Evolutionary conservation across 2,329 filamentous ascomycete genomes (phyloP).

Genomic region (Nothomitra cinnamomea): DNA sequence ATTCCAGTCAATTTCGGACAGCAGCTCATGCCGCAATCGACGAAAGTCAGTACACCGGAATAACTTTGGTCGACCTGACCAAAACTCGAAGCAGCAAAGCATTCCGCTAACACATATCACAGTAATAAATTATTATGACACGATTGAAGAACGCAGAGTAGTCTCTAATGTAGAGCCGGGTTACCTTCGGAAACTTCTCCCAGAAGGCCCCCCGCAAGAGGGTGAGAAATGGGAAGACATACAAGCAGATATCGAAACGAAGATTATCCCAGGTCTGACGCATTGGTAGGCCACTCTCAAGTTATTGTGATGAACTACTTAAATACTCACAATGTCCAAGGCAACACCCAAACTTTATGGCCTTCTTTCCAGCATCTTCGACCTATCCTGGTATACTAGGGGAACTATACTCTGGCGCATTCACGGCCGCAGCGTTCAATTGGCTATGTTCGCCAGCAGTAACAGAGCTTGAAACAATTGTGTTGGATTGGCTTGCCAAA

Average conservation of each 20-base stretch:
- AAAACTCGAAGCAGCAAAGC: no score
- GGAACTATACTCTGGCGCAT: slow-evolving; percentile 79
- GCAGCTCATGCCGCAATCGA: slow-evolving; percentile 66
- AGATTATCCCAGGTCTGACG: slow-evolving; percentile 83
- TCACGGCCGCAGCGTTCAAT: slow-evolving; percentile 87
- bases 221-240: slow-evolving; percentile 65
- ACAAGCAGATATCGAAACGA: slow-evolving; percentile 63
- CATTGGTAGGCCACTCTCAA: slow-evolving; percentile 44
- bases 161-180: slow-evolving; percentile 67
- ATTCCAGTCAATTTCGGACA: slow-evolving; percentile 58
- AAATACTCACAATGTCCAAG: slow-evolving; percentile 16
- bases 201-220: slow-evolving; percentile 42
- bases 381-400: slow-evolving; percentile 77
- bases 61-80: no score
- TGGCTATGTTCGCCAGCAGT: slow-evolving; percentile 89
- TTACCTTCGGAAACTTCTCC: slow-evolving; percentile 68
- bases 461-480: slow-evolving; percentile 83
- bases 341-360: slow-evolving; percentile 90
- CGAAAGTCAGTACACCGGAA: slow-evolving; percentile 56
- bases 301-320: background rate
- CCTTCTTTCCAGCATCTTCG: slow-evolving; percentile 74
- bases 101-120: no score
- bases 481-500: slow-evolving; percentile 80
- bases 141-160: slow-evolving; percentile 50
- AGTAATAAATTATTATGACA: slow-evolving; percentile 78